Percentiles rank a stretch among this genome's conserved stretches.
Conservation (phyloP, 306 rosid genomes). For the Ammopiptanthus mongolicus region DNA sequence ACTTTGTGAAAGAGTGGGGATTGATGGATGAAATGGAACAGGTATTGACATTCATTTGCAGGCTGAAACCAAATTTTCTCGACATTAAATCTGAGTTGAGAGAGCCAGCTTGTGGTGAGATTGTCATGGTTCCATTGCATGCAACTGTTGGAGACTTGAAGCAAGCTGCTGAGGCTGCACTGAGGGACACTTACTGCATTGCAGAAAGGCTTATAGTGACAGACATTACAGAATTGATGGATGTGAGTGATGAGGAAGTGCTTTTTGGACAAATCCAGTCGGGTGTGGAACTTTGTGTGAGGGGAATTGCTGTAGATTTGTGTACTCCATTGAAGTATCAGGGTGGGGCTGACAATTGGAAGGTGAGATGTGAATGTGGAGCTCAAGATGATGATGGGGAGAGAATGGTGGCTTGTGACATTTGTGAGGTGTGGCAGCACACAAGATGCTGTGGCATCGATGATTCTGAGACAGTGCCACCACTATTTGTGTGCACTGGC, state of each 20-base stretch:
- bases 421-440: slow-evolving; percentile 90
- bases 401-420: slow-evolving; percentile 86
- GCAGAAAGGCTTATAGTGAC: slow-evolving; percentile 48
- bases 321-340: slow-evolving; percentile 50
- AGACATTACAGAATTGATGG: slow-evolving; percentile 56
- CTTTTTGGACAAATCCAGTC: slow-evolving; percentile 60
- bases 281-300: slow-evolving; percentile 52
- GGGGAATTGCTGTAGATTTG: slow-evolving; percentile 50
- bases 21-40: slow-evolving; percentile 57
- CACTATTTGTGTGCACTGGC: slow-evolving; percentile 61
- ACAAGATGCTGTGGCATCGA: slow-evolving; percentile 68
- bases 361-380: slow-evolving; percentile 79
- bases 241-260: slow-evolving; percentile 45
- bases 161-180: slow-evolving; percentile 54
- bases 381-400: slow-evolving; percentile 89
- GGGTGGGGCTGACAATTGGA: slow-evolving; percentile 69
- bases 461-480: slow-evolving; percentile 62
- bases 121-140: slow-evolving; percentile 62
- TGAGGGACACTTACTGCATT: slow-evolving; percentile 77
- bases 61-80: slow-evolving; percentile 42
- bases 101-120: slow-evolving; percentile 50
- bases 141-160: slow-evolving; percentile 74
- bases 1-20: slow-evolving; percentile 72
- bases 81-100: slow-evolving; percentile 32
- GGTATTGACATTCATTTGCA: slow-evolving; percentile 53